Conservation (phyloP, 2,329 filamentous ascomycete species). For the Dactylellina drechsleri region DNA sequence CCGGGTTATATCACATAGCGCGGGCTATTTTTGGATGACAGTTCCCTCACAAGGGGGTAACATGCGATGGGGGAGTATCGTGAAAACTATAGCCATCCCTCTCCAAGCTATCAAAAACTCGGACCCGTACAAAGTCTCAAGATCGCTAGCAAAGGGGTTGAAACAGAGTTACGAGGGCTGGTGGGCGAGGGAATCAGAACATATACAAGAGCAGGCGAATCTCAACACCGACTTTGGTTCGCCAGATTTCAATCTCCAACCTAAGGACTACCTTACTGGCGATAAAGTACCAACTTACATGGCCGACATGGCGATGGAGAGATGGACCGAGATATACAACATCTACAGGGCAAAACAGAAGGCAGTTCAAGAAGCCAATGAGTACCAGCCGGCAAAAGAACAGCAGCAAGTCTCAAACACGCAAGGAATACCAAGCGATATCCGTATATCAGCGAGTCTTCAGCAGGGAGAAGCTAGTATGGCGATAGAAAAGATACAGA, state of each 20-base stretch:
- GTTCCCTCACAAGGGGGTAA: conserved; percentile 3
- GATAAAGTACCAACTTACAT: conserved; percentile 14
- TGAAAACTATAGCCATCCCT: not conserved
- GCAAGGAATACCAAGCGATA: no score
- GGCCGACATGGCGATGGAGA: not conserved
- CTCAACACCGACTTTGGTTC: conserved; percentile 25
- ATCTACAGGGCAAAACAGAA: no score
- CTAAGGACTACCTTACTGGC: not conserved
- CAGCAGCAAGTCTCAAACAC: no score
- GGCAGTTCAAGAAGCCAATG: no score
- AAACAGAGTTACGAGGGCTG: conserved; percentile 2
- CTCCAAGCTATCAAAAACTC: not conserved
- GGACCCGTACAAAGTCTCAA: not conserved
- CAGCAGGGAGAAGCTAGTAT: no score
- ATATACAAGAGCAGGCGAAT: not conserved
- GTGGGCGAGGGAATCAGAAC: conserved; percentile 10
- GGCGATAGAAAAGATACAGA: no score
- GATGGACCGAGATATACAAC: not conserved
- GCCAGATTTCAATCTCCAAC: conserved; percentile 30
- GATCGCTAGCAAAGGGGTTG: not conserved
- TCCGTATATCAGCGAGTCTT: no score
- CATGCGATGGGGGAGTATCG: conserved; percentile 2
- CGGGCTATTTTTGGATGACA: conserved; percentile 1
- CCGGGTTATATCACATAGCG: not conserved
- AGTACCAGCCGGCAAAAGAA: no score